A percentile compares a stretch with the other conserved stretches of the same genome.
Conservation (phyloP, 768 basidiomycete genomes). For the Solioccasus polychromus region DNA sequence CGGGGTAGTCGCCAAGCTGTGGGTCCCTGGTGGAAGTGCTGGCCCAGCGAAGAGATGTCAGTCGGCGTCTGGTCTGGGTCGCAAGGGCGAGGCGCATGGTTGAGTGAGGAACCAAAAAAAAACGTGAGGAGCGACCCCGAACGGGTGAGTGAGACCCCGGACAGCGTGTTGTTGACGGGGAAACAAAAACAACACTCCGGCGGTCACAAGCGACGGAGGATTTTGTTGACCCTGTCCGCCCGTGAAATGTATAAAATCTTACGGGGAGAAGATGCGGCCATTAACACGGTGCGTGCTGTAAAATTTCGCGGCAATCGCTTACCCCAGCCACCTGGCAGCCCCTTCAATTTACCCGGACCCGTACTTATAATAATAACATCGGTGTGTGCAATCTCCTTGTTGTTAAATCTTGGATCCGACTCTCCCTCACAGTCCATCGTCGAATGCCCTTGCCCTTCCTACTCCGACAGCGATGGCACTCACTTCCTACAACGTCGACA, state of each 20-base stretch:
- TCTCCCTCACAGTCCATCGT: constrained; percentile 15
- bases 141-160: constrained; percentile 19
- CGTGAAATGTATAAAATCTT: constrained; percentile 13
- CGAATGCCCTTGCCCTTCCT: constrained; percentile 24
- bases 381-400: constrained; percentile 20
- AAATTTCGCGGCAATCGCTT: constrained; percentile 23
- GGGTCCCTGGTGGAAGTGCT: constrained; percentile 45
- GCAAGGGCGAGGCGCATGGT: constrained; percentile 13
- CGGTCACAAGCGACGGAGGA: constrained; percentile 17
- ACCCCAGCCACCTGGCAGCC: too few species aligned
- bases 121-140: neutral
- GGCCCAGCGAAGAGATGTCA: neutral
- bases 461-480: constrained; percentile 21
- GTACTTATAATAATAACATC: too few species aligned
- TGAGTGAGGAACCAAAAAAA: too few species aligned
- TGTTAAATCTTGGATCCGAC: constrained; percentile 11
- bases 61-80: constrained; percentile 1
- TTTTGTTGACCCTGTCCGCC: constrained; percentile 20
- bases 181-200: constrained; percentile 4
- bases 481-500: constrained; percentile 39
- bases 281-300: constrained; percentile 15
- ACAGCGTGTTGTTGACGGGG: neutral
- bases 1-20: constrained; percentile 70
- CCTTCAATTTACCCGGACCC: constrained; percentile 14
- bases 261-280: constrained; percentile 16